Evolutionary conservation across 2,329 filamentous ascomycete species (phyloP), one percentile per base, ranked within the genome.

Genomic region (Nemania sp.): DNA sequence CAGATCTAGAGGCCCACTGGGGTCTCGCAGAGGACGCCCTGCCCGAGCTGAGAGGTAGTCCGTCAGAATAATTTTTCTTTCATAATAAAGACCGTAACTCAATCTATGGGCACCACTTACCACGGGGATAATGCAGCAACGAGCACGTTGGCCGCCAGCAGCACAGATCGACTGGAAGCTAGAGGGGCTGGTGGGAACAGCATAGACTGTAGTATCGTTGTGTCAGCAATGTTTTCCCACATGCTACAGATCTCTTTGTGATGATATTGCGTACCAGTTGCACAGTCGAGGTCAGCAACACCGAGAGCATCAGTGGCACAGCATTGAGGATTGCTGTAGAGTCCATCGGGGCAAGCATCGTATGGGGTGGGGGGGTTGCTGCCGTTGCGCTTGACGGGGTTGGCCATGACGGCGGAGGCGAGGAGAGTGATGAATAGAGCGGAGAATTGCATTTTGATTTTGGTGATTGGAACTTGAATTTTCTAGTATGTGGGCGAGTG

Each of bases 271-370:
- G 64, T 67, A 72, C 71, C 83, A 59, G 75, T 71, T 17, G 68
- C 74, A 72, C 86, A 89, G 77, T 88, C 66, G 25, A 73, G 68
- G 51, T 72, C 71, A 25, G 69, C 69, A n/a, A 72, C 59, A 29
- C 69, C 70, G 42, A 88, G 80, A 40, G 88, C 79, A 63, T 88
- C 83, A 34, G 84, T 86, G 13, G 85, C 82, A 71, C 86, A 89
- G 79, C 86, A 89, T 65, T 83, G 79, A 3, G 81, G 69, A 34
- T 67, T 76, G 65, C 69, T 71, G 67, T 80, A 80, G 18, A 81
- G 74, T 15, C 64, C 64, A 17, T 74, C 75, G 42, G 68, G 68
- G 74, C 81, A 82, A 43, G 80, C 72, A 9, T 68, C 52, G 57
- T 80, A 81, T 5, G 65, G 56, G 34, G 50, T 43, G 1, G 50